Conservation (phyloP, 306 rosid genomes). For the Cucurbita argyrosperma region DNA sequence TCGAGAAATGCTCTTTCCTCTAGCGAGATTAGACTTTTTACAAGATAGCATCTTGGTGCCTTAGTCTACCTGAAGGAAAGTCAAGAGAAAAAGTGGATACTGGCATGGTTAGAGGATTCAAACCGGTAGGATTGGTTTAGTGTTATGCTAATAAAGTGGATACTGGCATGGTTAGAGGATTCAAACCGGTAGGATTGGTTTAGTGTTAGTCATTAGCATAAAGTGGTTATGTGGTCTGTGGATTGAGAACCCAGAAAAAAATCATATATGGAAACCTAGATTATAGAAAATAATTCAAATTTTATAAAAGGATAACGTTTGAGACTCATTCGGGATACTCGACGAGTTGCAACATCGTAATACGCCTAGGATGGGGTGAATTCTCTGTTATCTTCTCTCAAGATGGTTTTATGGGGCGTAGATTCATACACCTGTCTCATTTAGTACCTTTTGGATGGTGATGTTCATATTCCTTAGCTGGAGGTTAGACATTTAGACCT, state of each 20-base stretch:
- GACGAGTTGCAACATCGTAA: neutral
- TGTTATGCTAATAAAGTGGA: too few species aligned
- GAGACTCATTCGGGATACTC: neutral
- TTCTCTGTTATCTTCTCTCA: neutral
- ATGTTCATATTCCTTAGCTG: neutral
- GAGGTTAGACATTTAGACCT: neutral
- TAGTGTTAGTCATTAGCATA: too few species aligned
- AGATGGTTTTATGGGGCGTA: neutral
- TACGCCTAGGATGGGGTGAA: neutral
- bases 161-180: too few species aligned
- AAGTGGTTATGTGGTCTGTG: too few species aligned
- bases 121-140: too few species aligned
- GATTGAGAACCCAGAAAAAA: neutral
- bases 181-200: too few species aligned
- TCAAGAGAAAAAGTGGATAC: too few species aligned
- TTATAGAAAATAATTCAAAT: neutral
- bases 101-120: too few species aligned
- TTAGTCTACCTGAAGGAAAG: too few species aligned
- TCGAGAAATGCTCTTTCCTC: too few species aligned
- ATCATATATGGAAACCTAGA: neutral
- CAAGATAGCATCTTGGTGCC: too few species aligned
- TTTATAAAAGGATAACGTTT: neutral
- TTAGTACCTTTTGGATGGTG: neutral
- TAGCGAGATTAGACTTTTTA: too few species aligned
- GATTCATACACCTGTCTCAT: neutral